Evolutionary conservation across 2,329 filamentous ascomycete species (phyloP), one percentile per base, ranked within the genome.

Genomic region (Colletotrichum trifolii): DNA sequence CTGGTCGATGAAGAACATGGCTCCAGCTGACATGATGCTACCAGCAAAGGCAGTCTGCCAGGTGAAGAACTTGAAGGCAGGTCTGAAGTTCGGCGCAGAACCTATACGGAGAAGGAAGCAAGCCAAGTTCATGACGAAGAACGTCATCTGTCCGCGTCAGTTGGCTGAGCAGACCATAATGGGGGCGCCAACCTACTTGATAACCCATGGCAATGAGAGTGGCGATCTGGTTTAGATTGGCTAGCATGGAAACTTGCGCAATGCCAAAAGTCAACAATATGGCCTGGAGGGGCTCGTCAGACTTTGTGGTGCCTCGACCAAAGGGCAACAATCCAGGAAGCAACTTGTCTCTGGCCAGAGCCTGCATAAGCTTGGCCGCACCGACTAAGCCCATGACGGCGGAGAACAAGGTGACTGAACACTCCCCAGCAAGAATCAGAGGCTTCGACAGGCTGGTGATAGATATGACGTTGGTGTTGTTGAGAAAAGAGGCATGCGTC

Each of bases 151-250:
- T 8, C n/a, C 8, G 10, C 9, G 45, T 47, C 43, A 60, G 63
- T 25, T n/a, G 43, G 8, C 13, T 33, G 17, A 3, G 12, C 11
- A 4, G 43, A 38, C 6, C 42, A 6, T 25, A 33, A 10, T 13
- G 49, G 34, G 15, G 12, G 2, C 7, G 6, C 11, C n/a, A n/a
- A 71, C 78, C 74, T 74, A 86, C 86, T 72, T 96, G 87, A 73
- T 96, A 96, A 13, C 92, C 91, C 91, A 96, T 96, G 2, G 93
- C 95, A 49, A 96, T 93, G 62, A 96, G 89, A 0, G 92, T 95
- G 6, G 93, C 93, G 71, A 97, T 96, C 73, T 93, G 91, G 74
- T 97, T 96, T 69, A 97, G 86, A 72, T 96, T 89, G 48, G 91
- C 91, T 54, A 97, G 85, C 77, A 96, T 90, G 0, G 92, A 92